A percentile compares a stretch with the other conserved stretches of the same genome.
Evolutionary conservation across 169 alveolate genomes (phyloP).

Genomic region (Sarcocystis neurona): DNA sequence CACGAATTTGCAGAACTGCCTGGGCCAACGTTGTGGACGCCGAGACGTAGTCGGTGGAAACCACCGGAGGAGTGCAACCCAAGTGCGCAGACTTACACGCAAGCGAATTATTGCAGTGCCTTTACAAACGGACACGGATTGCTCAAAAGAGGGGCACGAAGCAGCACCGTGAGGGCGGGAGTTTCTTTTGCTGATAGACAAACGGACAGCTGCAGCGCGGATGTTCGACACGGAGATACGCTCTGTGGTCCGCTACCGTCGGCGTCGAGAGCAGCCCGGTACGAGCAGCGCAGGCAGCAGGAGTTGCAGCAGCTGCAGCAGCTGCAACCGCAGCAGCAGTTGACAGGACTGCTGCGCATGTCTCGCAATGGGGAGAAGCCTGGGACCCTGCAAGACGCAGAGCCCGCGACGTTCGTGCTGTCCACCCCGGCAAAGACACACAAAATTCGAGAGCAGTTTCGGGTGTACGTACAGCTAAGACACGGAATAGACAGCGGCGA

Average conservation of each 20-base stretch:
- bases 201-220: too few relatives aligned
- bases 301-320: too few relatives aligned
- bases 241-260: too few relatives aligned
- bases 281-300: too few relatives aligned
- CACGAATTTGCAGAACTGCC: not conserved
- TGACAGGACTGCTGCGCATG: conserved; percentile 8
- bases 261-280: too few relatives aligned
- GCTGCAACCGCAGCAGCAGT: not conserved
- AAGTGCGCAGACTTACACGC: not conserved
- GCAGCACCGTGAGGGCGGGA: too few relatives aligned
- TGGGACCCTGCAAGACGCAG: not conserved
- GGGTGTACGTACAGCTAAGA: conserved; percentile 26
- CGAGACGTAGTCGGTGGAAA: conserved; percentile 21
- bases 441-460: not conserved
- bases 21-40: conserved; percentile 17
- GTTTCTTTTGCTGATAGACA: too few relatives aligned
- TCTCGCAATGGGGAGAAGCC: not conserved
- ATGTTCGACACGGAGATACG: too few relatives aligned
- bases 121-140: not conserved
- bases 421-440: not conserved
- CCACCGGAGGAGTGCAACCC: conserved; percentile 14
- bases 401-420: conserved; percentile 14
- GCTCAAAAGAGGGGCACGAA: not conserved
- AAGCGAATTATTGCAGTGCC: too few relatives aligned
- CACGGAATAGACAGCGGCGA: conserved; percentile 15